Base-by-base conservation (phyloP, 1,139 yeast genomes). In the Blastobotrys illinoisensis region DNA sequence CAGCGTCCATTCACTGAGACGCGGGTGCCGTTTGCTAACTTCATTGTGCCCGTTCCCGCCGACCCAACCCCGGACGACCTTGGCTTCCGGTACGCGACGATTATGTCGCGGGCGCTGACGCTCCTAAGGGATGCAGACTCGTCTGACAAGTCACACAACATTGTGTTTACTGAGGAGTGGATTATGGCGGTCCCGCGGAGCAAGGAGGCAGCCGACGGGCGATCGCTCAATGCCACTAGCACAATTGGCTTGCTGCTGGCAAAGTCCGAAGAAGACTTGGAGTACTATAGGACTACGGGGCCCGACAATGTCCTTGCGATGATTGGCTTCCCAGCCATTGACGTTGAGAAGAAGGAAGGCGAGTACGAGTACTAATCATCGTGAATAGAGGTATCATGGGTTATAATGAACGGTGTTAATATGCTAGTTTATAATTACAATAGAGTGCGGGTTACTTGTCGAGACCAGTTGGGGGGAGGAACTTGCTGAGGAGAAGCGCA, bases 211-310 rank as follows among this genome's bases (percentile, higher is more conserved):
- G 64, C 71, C 54, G 71, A 71, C 46, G 74, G 73, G 20, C 64
- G 86, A 44, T 88, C 89, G 5, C 76, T 91, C 60, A 93, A 93
- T 67, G 79, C 96, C 1, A 79, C 90, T 52, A 98, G 96, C 0
- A 81, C 81, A 56, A 75, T 87, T 61, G 98, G 98, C 1, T 71
- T 91, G 60, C 67, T 91, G 49, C 75, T 88, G 55, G 91, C 93
- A 53, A 91, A 88, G 68, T 78, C 84, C 63, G 78, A 82, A 54
- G 85, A 84, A 45, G 73, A 74, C 58, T 59, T 69, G 36, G 64
- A 64, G 19, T 53, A 51, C 44, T 62, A 67, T 48, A 61, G 67
- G 51, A 58, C 60, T 6, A 52, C 53, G 14, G 71, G 71, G 4
- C 70, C 74, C 13, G 58, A 68, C 18, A 54, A 69, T 57, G 54